Percentiles rank a stretch among this genome's conserved stretches.
These are phyloP conservation scores for Selenicereus undatus DNA, from an alignment of 148 eudicot species.

Conservation along the genomic window DNA sequence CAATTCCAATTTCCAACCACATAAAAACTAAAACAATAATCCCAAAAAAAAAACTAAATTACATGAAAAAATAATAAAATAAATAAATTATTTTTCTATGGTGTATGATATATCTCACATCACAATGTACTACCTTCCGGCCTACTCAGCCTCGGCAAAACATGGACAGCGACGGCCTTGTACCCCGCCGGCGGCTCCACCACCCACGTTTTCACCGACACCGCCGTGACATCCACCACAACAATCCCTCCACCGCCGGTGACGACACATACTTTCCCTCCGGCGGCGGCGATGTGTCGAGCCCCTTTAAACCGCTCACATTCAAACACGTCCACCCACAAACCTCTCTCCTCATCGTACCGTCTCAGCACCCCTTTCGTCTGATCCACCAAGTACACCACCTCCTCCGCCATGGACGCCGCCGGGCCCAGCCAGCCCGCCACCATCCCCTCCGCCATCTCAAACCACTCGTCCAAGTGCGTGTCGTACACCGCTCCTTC, in stretches of 20 bases:
- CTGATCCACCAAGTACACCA: conserved; percentile 53
- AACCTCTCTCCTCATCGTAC: conserved; percentile 39
- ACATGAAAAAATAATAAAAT: neutral
- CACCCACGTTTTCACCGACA: conserved; percentile 41
- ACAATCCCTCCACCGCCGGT: conserved; percentile 39
- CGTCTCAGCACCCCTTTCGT: conserved; percentile 46
- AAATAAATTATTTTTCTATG: neutral
- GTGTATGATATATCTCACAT: neutral
- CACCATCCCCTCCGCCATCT: conserved; percentile 71
- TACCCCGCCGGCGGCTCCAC: conserved; percentile 46
- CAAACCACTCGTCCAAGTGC: conserved; percentile 38
- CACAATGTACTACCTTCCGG: neutral
- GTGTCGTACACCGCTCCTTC: conserved; percentile 55
- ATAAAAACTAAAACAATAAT: neutral
- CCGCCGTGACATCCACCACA: conserved; percentile 61
- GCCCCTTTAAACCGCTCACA: conserved; percentile 49
- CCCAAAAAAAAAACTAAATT: neutral
- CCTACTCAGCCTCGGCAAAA: conserved; percentile 59
- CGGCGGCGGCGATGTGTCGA: conserved; percentile 47
- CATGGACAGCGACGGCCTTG: conserved; percentile 45
- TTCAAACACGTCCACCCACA: conserved; percentile 50
- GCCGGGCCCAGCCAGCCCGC: conserved; percentile 84
- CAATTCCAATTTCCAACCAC: neutral
- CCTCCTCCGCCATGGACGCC: conserved; percentile 68
- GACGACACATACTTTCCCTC: conserved; percentile 62